Evolutionary conservation across 768 basidiomycete species (phyloP).

Genomic region (Kwoniella sp.): DNA sequence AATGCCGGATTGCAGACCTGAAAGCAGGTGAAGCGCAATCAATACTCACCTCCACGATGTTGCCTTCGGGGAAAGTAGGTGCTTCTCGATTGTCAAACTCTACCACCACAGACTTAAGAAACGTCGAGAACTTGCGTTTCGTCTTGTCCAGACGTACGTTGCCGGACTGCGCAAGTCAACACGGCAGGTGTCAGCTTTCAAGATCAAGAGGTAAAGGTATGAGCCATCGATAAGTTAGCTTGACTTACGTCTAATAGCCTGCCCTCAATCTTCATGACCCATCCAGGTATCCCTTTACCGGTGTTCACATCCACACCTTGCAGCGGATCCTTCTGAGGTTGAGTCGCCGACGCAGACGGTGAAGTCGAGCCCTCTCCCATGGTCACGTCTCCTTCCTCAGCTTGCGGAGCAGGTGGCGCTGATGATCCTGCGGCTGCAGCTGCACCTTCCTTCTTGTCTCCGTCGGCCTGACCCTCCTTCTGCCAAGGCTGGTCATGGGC

Average conservation of each 20-base stretch:
- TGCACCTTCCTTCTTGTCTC: conserved; percentile 24
- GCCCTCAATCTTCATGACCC: conserved; percentile 85
- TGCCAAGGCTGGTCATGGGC: conserved; percentile 87
- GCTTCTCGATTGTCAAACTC: conserved; percentile 82
- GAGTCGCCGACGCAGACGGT: neutral
- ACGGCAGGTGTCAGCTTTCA: neutral
- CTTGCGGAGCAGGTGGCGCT: conserved; percentile 25
- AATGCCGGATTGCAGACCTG: neutral
- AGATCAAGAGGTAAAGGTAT: neutral
- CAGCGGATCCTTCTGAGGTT: neutral
- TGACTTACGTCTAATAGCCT: conserved; percentile 65
- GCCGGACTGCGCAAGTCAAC: conserved; percentile 36
- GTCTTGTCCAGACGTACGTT: conserved; percentile 53
- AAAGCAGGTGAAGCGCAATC: neutral
- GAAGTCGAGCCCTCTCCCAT: conserved; percentile 18
- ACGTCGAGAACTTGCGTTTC: conserved; percentile 76
- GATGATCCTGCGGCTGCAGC: conserved; percentile 48
- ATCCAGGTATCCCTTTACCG: conserved; percentile 85
- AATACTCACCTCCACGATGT: conserved; percentile 77
- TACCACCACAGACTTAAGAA: conserved; percentile 79
- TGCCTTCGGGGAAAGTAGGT: conserved; percentile 75
- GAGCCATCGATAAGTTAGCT: neutral
- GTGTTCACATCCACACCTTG: conserved; percentile 67
- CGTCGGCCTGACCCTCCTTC: conserved; percentile 48
- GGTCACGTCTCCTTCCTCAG: conserved; percentile 15